Conservation (phyloP, 1,284 basidiomycete species). For the Paramarasmius palmivorus region DNA sequence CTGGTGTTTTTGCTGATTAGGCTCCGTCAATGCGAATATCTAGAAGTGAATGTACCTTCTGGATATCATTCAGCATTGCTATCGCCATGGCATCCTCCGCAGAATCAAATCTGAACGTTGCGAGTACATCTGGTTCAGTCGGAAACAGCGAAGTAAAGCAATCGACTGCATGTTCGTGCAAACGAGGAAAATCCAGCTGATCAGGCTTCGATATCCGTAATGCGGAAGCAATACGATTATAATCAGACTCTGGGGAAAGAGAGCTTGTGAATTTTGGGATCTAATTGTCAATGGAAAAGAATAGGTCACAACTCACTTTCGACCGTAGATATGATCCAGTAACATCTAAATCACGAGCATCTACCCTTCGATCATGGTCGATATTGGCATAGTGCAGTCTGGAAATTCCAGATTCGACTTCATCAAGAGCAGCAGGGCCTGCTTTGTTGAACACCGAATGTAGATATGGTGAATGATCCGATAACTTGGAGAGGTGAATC, state of each 20-base stretch:
- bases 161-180: constrained; percentile 45
- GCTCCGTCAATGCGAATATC: constrained; percentile 37
- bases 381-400: constrained; percentile 8
- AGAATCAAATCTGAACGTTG: constrained; percentile 31
- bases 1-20: constrained; percentile 1
- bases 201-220: constrained; percentile 53
- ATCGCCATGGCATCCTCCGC: constrained; percentile 53
- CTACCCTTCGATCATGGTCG: constrained; percentile 1
- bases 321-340: constrained; percentile 63
- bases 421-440: not conserved
- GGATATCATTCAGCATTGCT: constrained; percentile 45
- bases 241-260: constrained; percentile 19
- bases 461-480: constrained; percentile 3
- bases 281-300: constrained; percentile 4
- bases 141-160: constrained; percentile 47
- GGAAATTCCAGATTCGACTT: not conserved
- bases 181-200: constrained; percentile 53
- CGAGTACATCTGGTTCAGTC: constrained; percentile 35
- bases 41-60: not conserved
- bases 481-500: constrained; percentile 7
- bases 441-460: not conserved
- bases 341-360: constrained; percentile 50
- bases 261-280: constrained; percentile 7
- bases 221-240: constrained; percentile 47
- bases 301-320: constrained; percentile 45